Evolutionary conservation across 805 yeast genomes (phyloP), one percentile per base, ranked within the genome.

Genomic region (Blastobotrys peoriensis): DNA sequence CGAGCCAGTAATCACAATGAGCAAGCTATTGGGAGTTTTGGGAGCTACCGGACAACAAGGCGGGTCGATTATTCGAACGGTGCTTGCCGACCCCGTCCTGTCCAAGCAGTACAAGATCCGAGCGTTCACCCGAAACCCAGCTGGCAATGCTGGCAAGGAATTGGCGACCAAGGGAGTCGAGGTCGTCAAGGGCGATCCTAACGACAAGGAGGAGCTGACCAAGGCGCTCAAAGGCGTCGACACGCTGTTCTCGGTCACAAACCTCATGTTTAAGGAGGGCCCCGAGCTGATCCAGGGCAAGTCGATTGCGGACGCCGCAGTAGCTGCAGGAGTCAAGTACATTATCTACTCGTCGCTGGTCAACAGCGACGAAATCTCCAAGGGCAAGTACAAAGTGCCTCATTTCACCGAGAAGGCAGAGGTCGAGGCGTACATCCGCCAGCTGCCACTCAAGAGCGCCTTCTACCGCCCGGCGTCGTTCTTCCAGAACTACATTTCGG

Each of bases 121-220:
- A n/a, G 45, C 45, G 4, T n/a, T 42, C 9, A 38, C 45, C 21
- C 45, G 45, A n/a, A 41, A 52, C 36, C 20, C 46, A 2, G 6
- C 41, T n/a, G 36, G 20, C 3, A 17, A 18, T 3, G n/a, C 36
- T 15, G 39, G 50, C 19, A 20, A 40, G 36, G 47, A 20, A 8
- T 47, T 52, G 19, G 15, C 9, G n/a, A 21, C 39, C 13, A 42
- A 34, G 23, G 55, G 56, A 2, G 48, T 42, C 9, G 55, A 53
- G 16, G 50, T 53, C n/a, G 52, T 49, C 16, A 30, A 33, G 17
- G 53, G 38, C 1, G 54, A 53, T 19, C 16, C 21, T 15, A 22
- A 38, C 15, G 42, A 42, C 13, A 18, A 13, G 10, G 33, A 20
- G 4, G 25, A 43, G 15, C 18, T 42, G 10, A 25, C 17, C n/a